Base-by-base conservation (phyloP, 1,284 basidiomycete genomes). In the Macrocybe sp. region DNA sequence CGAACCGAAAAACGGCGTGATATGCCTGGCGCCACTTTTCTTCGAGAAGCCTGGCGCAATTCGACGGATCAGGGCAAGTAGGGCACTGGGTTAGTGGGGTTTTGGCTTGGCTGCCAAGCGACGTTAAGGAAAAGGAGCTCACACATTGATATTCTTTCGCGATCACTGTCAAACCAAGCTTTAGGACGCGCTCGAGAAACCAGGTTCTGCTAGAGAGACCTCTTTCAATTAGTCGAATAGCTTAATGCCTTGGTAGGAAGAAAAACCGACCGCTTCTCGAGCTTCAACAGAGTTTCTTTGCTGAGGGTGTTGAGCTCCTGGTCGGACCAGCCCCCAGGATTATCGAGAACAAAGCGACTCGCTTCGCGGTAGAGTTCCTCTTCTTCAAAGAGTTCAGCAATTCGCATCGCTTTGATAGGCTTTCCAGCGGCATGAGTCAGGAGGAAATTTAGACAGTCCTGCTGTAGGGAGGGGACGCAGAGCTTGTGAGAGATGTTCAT, bases 11-110 rank as follows among this genome's bases (percentile, higher is more conserved):
- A 11, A 92, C 86, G 10, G 90, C 81, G 45, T 83, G 78, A 60
- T 95, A 94, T 0, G 91, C 92, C 58, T 89, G 86, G 37, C 83
- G 73, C 92, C 93, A 97, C 63, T 94, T 94, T 53, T 96, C 94
- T 59, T 96, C 92, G 6, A 97, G 76, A n/a, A 88, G 68, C n/a
- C 82, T 77, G 12, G 92, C 92, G 62, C 94, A 97, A 12, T 65
- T 75, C 0, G 75, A 48, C 1, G 90, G 72, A 55, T 97, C 93
- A 2, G 91, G 89, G 62, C 94, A 97, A 10, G 87, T 84, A 0
- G 79, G 61, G 51, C 89, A 89, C 91, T 94, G 53, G 28, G 51
- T 35, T 29, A 36, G 42, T 16, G 22, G 22, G 22, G 22, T 37
- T 50, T 12, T 37, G 30, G 33, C 33, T 44, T 47, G 33, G 33